Base-by-base conservation (phyloP, 164 flowering plant genomes). In the Paratinospora sagittata region DNA sequence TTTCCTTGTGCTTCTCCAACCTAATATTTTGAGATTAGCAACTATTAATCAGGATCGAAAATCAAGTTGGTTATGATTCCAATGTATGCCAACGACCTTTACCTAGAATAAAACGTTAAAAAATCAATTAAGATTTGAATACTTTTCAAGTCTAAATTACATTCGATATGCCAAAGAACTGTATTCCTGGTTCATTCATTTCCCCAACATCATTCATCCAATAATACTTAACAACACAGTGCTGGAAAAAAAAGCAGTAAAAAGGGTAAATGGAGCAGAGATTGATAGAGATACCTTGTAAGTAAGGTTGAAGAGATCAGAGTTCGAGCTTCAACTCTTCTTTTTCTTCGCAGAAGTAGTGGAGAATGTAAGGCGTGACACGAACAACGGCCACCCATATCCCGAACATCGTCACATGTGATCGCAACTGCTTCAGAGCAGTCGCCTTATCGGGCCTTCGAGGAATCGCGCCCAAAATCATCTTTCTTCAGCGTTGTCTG, bases 381-480 rank as follows among this genome's bases (percentile, higher is more conserved):
- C 98, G 93, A 71, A 93, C 72, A 6, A 79, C 88, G 23, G 75
- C 88, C 39, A 85, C 85, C 83, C 83, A 84, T 0, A 63, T 85
- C 3, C 87, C 93, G 80, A 93, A 88, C 79, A 85, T 72, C 10
- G 87, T 81, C 23, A 77, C 89, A 73, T 93, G 98, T 11, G 72
- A 55, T 76, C 80, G 74, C 13, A 93, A 85, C 89, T 93, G 89
- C 86, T 83, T 91, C 75, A 89, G 72, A 24, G 97, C 97, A 55
- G 34, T 84, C 7, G 80, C 89, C 77, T 89, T 93, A 84, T 93
- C 95, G 17, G 97, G 98, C 74, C 84, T 86, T 16, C 84, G 82
- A 55, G 87, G 82, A 69, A 91, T 86, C 85, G 84, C 81, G 36
- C 93, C 97, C 2, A 93, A 86, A 82, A 92, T 89, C 98, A 90